These are phyloP conservation scores for Chrysoporthe austroafricana DNA, from an alignment of 2,329 filamentous ascomycete species.

Conservation along the genomic window DNA sequence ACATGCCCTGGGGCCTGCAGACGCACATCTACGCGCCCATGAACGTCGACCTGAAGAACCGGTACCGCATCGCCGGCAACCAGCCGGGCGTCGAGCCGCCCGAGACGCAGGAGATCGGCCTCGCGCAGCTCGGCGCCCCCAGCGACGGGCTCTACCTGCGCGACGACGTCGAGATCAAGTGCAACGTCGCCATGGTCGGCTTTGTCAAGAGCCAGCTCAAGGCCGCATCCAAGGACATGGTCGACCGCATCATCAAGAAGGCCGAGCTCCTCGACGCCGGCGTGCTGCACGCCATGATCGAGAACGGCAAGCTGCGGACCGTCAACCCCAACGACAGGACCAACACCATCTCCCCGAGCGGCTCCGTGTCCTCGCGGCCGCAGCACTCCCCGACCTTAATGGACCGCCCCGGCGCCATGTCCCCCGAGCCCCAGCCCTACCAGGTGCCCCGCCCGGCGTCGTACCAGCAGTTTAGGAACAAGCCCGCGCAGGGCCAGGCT, in stretches of 20 bases:
- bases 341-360: constrained; percentile 30
- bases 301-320: constrained; percentile 66
- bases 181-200: constrained; percentile 66
- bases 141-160: constrained; percentile 68
- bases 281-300: constrained; percentile 68
- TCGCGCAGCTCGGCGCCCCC: constrained; percentile 61
- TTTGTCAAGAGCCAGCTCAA: constrained; percentile 72
- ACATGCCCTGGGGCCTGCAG: constrained; percentile 73
- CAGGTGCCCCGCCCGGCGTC: constrained; percentile 46
- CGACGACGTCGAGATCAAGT: constrained; percentile 72
- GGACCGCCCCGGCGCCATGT: constrained; percentile 25
- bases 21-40: constrained; percentile 73
- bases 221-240: constrained; percentile 69
- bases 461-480: constrained; percentile 35
- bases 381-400: constrained; percentile 25
- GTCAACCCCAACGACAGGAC: constrained; percentile 56
- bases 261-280: constrained; percentile 71
- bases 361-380: constrained; percentile 19
- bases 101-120: constrained; percentile 64
- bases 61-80: constrained; percentile 70
- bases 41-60: constrained; percentile 68
- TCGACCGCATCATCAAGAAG: constrained; percentile 71
- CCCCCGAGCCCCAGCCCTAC: constrained; percentile 42
- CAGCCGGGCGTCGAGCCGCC: constrained; percentile 67
- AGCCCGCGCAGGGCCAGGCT: constrained; percentile 38